These are phyloP conservation scores for Leucocoprinus birnbaumii DNA, from an alignment of 768 basidiomycete species.

Conservation along the genomic window DNA sequence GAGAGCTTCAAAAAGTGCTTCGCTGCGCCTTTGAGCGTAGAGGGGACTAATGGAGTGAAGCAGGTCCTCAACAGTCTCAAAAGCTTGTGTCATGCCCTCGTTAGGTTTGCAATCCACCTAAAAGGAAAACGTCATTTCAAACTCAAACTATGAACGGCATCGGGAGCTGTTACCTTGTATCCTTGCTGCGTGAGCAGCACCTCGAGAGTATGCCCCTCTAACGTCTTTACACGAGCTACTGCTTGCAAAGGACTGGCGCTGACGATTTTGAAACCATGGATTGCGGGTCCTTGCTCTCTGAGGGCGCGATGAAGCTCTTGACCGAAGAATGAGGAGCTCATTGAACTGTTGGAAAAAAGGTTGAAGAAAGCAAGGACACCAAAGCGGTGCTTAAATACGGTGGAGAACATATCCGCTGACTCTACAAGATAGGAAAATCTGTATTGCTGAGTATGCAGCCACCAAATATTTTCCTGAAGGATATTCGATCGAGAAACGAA, in stretches of 20 bases:
- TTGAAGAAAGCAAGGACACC: neutral
- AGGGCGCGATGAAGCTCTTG: constrained; percentile 55
- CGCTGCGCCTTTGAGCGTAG: constrained; percentile 46
- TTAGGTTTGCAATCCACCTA: constrained; percentile 21
- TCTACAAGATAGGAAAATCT: neutral
- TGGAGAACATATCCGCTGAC: constrained; percentile 2
- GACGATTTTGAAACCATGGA: constrained; percentile 42
- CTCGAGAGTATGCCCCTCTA: constrained; percentile 49
- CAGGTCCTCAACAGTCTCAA: constrained; percentile 61
- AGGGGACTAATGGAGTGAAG: constrained; percentile 52
- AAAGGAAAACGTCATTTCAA: constrained; percentile 14
- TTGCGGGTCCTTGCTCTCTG: constrained; percentile 55
- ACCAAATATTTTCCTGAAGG: neutral
- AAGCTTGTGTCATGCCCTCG: constrained; percentile 20
- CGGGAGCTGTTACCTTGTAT: constrained; percentile 44
- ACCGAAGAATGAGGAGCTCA: constrained; percentile 33
- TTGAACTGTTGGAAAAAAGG: constrained; percentile 1
- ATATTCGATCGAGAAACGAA: constrained; percentile 6
- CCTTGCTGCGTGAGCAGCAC: constrained; percentile 52
- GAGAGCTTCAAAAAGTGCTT: constrained; percentile 45
- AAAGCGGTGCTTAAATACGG: constrained; percentile 9
- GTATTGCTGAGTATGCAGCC: constrained; percentile 4
- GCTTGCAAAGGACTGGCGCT: constrained; percentile 43
- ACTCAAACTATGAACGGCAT: constrained; percentile 1
- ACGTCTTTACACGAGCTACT: constrained; percentile 47